These are phyloP conservation scores for Dryadomyces quercivorus DNA, from an alignment of 2,329 filamentous ascomycete genomes.

Conservation along the genomic window DNA sequence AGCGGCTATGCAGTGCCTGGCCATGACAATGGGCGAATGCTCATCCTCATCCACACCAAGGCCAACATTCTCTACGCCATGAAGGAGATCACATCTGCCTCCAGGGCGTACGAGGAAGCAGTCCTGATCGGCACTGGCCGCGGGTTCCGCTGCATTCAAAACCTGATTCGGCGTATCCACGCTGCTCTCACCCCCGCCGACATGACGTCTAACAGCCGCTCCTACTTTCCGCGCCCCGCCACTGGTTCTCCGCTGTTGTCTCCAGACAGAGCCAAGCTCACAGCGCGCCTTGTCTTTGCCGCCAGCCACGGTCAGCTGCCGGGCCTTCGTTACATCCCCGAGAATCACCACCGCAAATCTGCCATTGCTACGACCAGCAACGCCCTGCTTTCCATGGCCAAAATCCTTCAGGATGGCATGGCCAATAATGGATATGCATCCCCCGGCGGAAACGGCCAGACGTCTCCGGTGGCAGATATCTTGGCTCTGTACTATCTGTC, in stretches of 20 bases:
- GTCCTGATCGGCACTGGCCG: conserved; percentile 78
- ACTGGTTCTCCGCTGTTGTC: conserved; percentile 62
- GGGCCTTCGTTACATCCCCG: conserved; percentile 60
- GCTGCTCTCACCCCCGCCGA: conserved; percentile 46
- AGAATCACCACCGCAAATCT: conserved; percentile 61
- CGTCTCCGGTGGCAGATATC: conserved; percentile 79
- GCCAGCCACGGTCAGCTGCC: conserved; percentile 60
- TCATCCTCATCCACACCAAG: conserved; percentile 91
- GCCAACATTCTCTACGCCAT: conserved; percentile 95
- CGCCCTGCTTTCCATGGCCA: conserved; percentile 83
- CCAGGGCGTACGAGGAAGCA: conserved; percentile 86
- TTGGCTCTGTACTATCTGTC: conserved; percentile 92
- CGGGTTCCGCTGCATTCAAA: conserved; percentile 56
- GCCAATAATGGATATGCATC: conserved; percentile 51
- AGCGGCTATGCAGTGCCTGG: conserved; percentile 79
- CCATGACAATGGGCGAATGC: conserved; percentile 80
- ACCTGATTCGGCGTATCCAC: conserved; percentile 69
- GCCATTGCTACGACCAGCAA: conserved; percentile 92
- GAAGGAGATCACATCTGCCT: conserved; percentile 69
- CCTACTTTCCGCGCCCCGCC: conserved; percentile 14
- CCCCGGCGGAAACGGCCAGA: conserved; percentile 40
- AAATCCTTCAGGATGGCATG: conserved; percentile 96
- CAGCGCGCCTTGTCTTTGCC: conserved; percentile 72
- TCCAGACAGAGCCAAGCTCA: conserved; percentile 72
- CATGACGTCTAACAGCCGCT: conserved; percentile 4